These are phyloP conservation scores for Quercus dentata DNA, from an alignment of 306 rosid species.

Conservation along the genomic window DNA sequence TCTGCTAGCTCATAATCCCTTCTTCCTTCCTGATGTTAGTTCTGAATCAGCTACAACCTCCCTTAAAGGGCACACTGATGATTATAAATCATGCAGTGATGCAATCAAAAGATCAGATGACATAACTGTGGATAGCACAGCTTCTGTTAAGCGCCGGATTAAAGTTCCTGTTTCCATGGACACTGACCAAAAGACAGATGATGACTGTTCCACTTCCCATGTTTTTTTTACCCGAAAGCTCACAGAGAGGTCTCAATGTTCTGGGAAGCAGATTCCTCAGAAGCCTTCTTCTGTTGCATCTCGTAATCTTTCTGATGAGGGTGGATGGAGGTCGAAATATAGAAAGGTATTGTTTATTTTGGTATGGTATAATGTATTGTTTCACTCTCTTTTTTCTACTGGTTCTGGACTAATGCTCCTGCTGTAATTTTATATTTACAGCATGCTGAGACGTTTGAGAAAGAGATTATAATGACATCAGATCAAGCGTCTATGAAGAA, in stretches of 20 bases:
- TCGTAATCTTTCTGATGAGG: slow-evolving; percentile 52
- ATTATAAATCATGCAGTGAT: slow-evolving; percentile 77
- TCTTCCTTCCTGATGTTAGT: slow-evolving; percentile 73
- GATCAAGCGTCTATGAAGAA: slow-evolving; percentile 97
- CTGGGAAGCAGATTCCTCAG: slow-evolving; percentile 93
- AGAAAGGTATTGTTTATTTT: slow-evolving; percentile 54
- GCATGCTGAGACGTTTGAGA: slow-evolving; percentile 79
- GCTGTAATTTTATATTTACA: slow-evolving; percentile 31
- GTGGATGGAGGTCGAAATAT: slow-evolving; percentile 74
- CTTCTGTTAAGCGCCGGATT: slow-evolving; percentile 54
- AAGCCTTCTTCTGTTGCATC: slow-evolving; percentile 43
- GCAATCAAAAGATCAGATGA: slow-evolving; percentile 94
- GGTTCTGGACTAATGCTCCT: slow-evolving; percentile 17
- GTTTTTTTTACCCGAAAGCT: slow-evolving; percentile 46
- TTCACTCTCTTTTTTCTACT: neutral
- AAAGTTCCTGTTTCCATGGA: slow-evolving; percentile 61
- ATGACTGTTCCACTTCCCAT: slow-evolving; percentile 79
- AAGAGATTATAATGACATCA: slow-evolving; percentile 94
- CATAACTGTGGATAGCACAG: slow-evolving; percentile 80
- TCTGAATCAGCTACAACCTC: slow-evolving; percentile 99
- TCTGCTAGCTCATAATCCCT: slow-evolving; percentile 56
- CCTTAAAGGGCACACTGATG: slow-evolving; percentile 78
- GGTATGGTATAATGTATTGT: no score
- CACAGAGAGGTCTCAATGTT: slow-evolving; percentile 51
- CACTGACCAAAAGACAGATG: slow-evolving; percentile 73